These are phyloP conservation scores for Nicotiana benthamiana DNA, from an alignment of 257 asterid species.

Conservation along the genomic window DNA sequence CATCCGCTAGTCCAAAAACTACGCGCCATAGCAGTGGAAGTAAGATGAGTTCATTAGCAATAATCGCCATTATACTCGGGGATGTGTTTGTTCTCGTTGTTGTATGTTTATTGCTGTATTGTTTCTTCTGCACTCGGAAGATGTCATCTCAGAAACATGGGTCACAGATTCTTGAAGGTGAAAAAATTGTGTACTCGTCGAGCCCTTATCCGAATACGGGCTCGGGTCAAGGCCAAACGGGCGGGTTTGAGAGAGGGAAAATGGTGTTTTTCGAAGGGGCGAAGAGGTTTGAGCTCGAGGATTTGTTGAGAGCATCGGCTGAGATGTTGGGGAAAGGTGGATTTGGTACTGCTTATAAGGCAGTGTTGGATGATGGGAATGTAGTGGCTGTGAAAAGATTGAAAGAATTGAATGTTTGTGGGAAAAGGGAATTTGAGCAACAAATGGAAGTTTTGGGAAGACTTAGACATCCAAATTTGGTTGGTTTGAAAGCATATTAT, in stretches of 20 bases:
- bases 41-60: constrained; percentile 44
- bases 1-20: constrained; percentile 19
- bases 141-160: constrained; percentile 16
- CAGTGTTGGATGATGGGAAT: constrained; percentile 71
- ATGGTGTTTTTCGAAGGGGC: constrained; percentile 75
- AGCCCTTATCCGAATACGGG: constrained; percentile 54
- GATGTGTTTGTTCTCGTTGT: constrained; percentile 46
- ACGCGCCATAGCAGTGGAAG: constrained; percentile 15
- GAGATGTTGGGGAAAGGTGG: constrained; percentile 94
- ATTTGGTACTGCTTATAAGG: constrained; percentile 82
- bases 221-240: constrained; percentile 7
- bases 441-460: constrained; percentile 83
- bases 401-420: constrained; percentile 56
- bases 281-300: constrained; percentile 82
- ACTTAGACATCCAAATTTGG: constrained; percentile 68
- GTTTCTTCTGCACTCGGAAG: constrained; percentile 49
- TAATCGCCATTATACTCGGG: constrained; percentile 60
- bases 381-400: constrained; percentile 81
- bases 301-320: constrained; percentile 81
- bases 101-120: constrained; percentile 49
- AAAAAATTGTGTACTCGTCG: constrained; percentile 63
- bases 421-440: constrained; percentile 72
- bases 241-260: constrained; percentile 50
- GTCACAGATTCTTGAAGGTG: constrained; percentile 24
- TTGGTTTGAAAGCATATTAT: constrained; percentile 67